These are phyloP conservation scores for Colletotrichum incanum DNA, from an alignment of 2,329 filamentous ascomycete genomes.

Conservation along the genomic window DNA sequence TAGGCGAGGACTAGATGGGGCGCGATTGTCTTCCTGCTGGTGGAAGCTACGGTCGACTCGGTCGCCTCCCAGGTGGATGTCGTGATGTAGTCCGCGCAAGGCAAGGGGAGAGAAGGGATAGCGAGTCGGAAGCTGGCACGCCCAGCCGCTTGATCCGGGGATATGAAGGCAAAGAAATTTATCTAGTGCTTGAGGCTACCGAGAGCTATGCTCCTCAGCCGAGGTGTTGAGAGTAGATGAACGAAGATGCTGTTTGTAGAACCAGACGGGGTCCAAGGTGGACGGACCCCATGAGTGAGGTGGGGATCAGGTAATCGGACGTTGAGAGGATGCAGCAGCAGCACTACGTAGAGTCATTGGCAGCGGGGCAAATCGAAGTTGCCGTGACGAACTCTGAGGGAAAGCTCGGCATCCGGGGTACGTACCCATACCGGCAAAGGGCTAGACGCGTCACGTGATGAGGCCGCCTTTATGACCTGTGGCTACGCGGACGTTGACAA, in stretches of 20 bases:
- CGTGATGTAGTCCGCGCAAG: conserved; percentile 31
- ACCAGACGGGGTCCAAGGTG: conserved; percentile 52
- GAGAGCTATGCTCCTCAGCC: conserved; percentile 6
- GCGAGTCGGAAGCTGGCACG: background rate
- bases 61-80: conserved; percentile 13
- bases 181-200: background rate
- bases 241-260: conserved; percentile 34
- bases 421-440: background rate
- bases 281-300: conserved; percentile 55
- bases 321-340: conserved; percentile 52
- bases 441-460: background rate
- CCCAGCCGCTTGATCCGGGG: conserved; percentile 3
- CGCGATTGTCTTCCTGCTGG: conserved; percentile 16
- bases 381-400: conserved; percentile 48
- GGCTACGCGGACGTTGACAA: background rate
- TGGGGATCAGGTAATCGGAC: conserved; percentile 54
- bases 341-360: conserved; percentile 53
- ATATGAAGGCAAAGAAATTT: background rate
- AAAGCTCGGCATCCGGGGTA: conserved; percentile 38
- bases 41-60: conserved; percentile 19
- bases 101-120: background rate
- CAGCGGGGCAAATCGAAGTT: conserved; percentile 52
- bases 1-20: background rate
- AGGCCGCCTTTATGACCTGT: background rate
- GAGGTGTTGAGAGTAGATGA: conserved; percentile 12